These are phyloP conservation scores for Melocanna baccifera DNA, from an alignment of 176 grass and related monocot species.

Conservation along the genomic window DNA sequence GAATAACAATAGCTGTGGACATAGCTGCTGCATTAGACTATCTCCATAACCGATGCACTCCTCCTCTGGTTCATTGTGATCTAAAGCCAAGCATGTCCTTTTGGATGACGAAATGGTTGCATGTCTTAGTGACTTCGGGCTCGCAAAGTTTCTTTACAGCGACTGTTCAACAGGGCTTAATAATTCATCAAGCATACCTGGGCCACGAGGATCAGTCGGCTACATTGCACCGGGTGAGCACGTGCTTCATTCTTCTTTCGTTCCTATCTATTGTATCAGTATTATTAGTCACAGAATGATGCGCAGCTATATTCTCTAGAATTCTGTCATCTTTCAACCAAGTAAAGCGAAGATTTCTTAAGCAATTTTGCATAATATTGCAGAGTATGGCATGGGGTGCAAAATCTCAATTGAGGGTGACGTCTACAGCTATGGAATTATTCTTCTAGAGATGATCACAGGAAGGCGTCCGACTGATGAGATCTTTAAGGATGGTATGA, in stretches of 20 bases:
- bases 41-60: slow-evolving; percentile 16
- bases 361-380: neutral
- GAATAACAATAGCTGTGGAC: neutral
- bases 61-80: slow-evolving; percentile 28
- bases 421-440: slow-evolving; percentile 33
- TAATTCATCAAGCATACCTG: neutral
- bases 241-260: neutral
- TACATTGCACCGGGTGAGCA: slow-evolving; percentile 22
- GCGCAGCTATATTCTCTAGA: too few species aligned
- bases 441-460: slow-evolving; percentile 14
- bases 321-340: neutral
- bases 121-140: neutral
- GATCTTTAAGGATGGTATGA: neutral
- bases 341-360: neutral
- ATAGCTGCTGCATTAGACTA: slow-evolving; percentile 34
- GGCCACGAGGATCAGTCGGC: neutral
- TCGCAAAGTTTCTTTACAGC: neutral
- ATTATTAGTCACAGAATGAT: neutral
- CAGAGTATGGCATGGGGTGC: slow-evolving; percentile 29
- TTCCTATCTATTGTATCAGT: neutral
- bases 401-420: slow-evolving; percentile 26
- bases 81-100: slow-evolving; percentile 8
- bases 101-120: slow-evolving; percentile 11
- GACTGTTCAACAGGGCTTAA: neutral
- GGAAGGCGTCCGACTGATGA: slow-evolving; percentile 7